Conservation (phyloP, 2,329 filamentous ascomycete species). For the Falciphora oryzae region DNA sequence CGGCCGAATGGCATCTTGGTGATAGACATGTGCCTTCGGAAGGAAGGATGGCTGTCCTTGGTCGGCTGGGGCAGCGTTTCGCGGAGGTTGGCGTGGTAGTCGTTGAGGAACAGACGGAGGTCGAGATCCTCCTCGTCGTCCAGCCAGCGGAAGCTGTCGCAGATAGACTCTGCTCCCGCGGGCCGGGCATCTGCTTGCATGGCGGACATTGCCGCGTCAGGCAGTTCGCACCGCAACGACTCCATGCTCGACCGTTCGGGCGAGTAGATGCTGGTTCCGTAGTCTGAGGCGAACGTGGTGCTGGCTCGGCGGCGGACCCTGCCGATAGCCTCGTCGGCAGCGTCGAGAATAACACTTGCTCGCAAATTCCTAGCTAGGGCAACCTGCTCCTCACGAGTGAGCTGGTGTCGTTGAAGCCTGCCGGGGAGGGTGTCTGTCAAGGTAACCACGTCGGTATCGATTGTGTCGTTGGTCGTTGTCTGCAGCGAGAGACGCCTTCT, state of each 20-base stretch:
- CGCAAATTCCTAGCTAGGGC: constrained; percentile 48
- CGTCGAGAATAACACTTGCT: constrained; percentile 27
- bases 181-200: not conserved
- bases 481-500: constrained; percentile 25
- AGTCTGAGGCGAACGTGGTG: constrained; percentile 27
- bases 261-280: constrained; percentile 20
- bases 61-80: constrained; percentile 39
- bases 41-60: constrained; percentile 51
- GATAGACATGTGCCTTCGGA: constrained; percentile 67
- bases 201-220: constrained; percentile 9
- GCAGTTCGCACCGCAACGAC: constrained; percentile 17
- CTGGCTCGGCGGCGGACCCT: constrained; percentile 36
- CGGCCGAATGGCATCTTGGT: constrained; percentile 59
- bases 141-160: constrained; percentile 67
- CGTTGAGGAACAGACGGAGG: constrained; percentile 58
- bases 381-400: constrained; percentile 66
- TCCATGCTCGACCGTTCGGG: constrained; percentile 28
- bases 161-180: constrained; percentile 40
- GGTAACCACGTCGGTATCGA: constrained; percentile 57
- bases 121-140: constrained; percentile 69
- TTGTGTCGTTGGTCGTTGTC: not conserved
- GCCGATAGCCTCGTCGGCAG: constrained; percentile 51
- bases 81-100: constrained; percentile 61
- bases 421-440: constrained; percentile 64
- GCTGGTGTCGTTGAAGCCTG: constrained; percentile 65